These are phyloP conservation scores for Calonectria naviculata DNA, from an alignment of 2,329 filamentous ascomycete species.

Conservation along the genomic window DNA sequence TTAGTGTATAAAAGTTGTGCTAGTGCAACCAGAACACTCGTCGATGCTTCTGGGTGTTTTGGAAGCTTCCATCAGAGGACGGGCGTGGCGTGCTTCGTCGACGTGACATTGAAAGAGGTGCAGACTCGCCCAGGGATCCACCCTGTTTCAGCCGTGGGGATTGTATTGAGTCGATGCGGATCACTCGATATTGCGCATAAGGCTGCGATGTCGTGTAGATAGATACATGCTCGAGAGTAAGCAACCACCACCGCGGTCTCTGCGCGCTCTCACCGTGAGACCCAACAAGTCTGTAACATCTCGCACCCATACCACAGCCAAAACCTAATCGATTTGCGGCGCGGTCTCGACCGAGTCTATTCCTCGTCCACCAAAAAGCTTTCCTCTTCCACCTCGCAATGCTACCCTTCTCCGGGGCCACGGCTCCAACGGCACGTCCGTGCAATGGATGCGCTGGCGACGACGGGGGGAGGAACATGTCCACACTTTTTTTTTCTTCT, in stretches of 20 bases:
- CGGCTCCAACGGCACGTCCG: slow-evolving; percentile 1
- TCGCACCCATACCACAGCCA: not conserved
- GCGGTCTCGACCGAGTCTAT: not conserved
- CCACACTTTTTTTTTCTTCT: too few relatives aligned
- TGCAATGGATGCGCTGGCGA: not conserved
- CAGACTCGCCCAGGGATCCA: not conserved
- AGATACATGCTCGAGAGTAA: not conserved
- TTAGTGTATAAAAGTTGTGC: not conserved
- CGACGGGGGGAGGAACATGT: not conserved
- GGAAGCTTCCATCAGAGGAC: not conserved
- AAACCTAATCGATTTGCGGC: not conserved
- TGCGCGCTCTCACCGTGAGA: too few relatives aligned
- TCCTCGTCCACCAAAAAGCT: not conserved
- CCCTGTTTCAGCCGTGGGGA: not conserved
- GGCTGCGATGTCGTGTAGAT: not conserved
- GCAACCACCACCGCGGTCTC: too few relatives aligned
- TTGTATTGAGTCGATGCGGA: not conserved
- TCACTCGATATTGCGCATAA: not conserved
- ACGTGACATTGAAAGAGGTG: not conserved
- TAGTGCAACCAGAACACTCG: not conserved
- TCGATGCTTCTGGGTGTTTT: slow-evolving; percentile 10
- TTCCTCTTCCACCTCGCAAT: not conserved
- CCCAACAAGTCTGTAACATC: not conserved
- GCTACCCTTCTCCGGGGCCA: not conserved
- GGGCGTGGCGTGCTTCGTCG: not conserved